A percentile compares a stretch with the other conserved stretches of the same genome.
Evolutionary conservation across 1,139 yeast genomes (phyloP).

Genomic region (Pichia inconspicua): DNA sequence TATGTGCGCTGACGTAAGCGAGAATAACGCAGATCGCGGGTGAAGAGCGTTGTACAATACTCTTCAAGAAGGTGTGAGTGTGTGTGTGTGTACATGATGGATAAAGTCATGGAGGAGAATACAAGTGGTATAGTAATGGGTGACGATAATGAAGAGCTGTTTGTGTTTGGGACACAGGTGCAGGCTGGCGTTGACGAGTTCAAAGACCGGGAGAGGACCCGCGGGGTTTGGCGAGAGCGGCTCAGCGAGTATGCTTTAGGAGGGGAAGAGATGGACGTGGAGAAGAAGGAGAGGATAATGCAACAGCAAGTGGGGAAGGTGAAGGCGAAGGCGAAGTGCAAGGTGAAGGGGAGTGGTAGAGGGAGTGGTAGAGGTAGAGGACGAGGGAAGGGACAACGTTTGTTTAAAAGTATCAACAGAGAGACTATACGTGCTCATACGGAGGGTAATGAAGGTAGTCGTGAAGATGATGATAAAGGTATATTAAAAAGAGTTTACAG

Average conservation of each 20-base stretch:
- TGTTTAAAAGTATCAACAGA: conserved; percentile 13
- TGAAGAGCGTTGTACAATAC: too few species aligned
- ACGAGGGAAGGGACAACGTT: not conserved
- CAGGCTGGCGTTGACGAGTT: conserved; percentile 22
- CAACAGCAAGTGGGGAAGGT: not conserved
- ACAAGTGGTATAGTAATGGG: not conserved
- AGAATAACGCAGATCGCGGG: too few species aligned
- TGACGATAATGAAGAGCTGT: not conserved
- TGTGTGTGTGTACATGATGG: too few species aligned
- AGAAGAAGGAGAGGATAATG: not conserved
- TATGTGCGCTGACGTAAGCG: too few species aligned
- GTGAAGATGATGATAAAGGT: conserved; percentile 13
- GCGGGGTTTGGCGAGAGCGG: conserved; percentile 15
- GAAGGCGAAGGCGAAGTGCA: not conserved
- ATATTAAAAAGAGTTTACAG: conserved; percentile 7
- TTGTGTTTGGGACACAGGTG: conserved; percentile 24
- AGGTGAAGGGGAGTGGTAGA: not conserved
- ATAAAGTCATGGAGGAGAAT: too few species aligned
- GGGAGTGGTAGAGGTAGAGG: not conserved
- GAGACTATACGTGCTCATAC: conserved; percentile 12
- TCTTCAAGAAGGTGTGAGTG: too few species aligned
- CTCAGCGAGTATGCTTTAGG: conserved; percentile 7
- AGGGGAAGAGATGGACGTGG: not conserved
- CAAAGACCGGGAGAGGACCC: not conserved
- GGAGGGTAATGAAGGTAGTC: conserved; percentile 11